Evolutionary conservation across 495 filamentous ascomycete species (phyloP), one percentile per base, ranked within the genome.

Genomic region (Neurospora cerealis): DNA sequence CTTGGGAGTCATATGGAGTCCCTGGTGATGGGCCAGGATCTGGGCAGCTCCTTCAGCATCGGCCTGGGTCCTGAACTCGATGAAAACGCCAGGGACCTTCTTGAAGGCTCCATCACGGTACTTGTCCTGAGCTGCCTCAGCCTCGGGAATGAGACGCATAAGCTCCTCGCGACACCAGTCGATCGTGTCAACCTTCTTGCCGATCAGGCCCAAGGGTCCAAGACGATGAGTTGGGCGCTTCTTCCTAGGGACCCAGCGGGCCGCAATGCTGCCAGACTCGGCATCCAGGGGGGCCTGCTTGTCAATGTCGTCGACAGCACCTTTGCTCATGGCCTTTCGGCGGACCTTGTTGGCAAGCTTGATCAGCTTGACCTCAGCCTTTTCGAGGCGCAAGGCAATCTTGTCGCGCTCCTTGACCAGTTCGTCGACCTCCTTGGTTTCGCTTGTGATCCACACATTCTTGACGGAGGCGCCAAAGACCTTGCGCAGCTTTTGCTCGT

Each of bases 181-280:
- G 85, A 97, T 97, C 0, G 93, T 93, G 81, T 97, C 94, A 39
- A 97, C 93, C 86, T 98, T 98, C 82, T 95, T 90, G 73, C 96
- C 96, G 74, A 97, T 87, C 32, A 91, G 80, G n/a, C 87, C 87
- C 54, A 97, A 82, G 66, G 85, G 83, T 76, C 93, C 97, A 72
- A 93, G 85, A 42, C 89, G 89, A 80, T 98, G 96, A 7, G 93
- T 93, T 5, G 96, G 96, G 71, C 96, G 88, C 77, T 98, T 88
- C 83, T 94, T 93, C 32, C 87, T 83, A 41, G 91, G 86, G 69
- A 98, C 83, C 89, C 92, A 96, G 72, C 91, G 91, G 19, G 93
- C 90, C 41, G 94, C 94, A 72, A 93, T 83, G 69, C 89, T 92
- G 69, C 94, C 94, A 48, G 92, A 93, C 73, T 92, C 89, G 46